Evolutionary conservation across 495 filamentous ascomycete genomes (phyloP).

Genomic region (Xylaria curta): DNA sequence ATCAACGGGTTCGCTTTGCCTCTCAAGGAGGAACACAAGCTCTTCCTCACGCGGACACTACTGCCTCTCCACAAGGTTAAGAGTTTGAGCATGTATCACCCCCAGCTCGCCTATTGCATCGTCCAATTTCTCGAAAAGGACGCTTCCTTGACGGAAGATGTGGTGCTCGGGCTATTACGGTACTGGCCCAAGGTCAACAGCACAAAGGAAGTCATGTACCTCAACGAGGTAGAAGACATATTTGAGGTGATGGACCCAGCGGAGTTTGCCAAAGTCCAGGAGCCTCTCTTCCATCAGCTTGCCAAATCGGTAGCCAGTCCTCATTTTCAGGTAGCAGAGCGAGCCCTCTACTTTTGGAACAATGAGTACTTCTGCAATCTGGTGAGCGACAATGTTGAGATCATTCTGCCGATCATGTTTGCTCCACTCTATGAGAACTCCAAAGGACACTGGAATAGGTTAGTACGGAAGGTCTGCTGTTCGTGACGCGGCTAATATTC

Average conservation of each 20-base stretch:
- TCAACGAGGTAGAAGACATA: constrained; percentile 99
- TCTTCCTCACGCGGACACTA: constrained; percentile 92
- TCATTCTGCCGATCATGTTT: constrained; percentile 99
- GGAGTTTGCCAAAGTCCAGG: constrained; percentile 98
- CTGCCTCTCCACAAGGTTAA: constrained; percentile 97
- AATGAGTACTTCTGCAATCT: constrained; percentile 99
- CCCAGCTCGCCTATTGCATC: constrained; percentile 97
- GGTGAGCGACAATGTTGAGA: constrained; percentile 98
- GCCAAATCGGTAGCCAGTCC: constrained; percentile 98
- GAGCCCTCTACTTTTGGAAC: constrained; percentile 99
- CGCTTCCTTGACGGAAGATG: constrained; percentile 95
- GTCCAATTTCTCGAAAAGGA: constrained; percentile 99
- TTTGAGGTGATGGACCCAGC: constrained; percentile 99
- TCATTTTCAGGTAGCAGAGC: constrained; percentile 98
- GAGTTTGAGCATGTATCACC: constrained; percentile 99
- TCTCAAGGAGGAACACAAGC: constrained; percentile 98
- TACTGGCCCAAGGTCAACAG: constrained; percentile 99
- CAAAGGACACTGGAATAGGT: constrained; percentile 99
- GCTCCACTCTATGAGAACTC: constrained; percentile 98
- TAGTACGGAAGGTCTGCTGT: constrained; percentile 35
- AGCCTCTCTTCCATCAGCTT: constrained; percentile 94
- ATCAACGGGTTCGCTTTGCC: constrained; percentile 99
- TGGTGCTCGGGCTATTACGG: constrained; percentile 90
- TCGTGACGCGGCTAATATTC: neutral
- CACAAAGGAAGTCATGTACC: constrained; percentile 99